A percentile compares a stretch with the other conserved stretches of the same genome.
Evolutionary conservation across 176 grass and related monocot species (phyloP).

Genomic region (Guadua angustifolia): DNA sequence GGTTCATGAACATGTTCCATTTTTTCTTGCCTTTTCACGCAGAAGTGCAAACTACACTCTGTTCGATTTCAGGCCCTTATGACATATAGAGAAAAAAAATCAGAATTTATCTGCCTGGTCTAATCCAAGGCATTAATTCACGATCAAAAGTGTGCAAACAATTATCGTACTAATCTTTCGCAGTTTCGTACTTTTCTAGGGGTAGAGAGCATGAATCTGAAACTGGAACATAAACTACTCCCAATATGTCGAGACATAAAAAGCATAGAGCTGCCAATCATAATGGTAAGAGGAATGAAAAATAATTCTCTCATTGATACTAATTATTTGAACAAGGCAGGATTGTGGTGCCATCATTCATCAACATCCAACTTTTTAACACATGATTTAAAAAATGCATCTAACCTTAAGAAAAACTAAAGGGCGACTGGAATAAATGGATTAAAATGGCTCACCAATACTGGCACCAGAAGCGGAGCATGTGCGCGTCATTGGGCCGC

Average conservation of each 20-base stretch:
- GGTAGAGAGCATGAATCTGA: not conserved
- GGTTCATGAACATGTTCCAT: not conserved
- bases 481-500: conserved; percentile 51
- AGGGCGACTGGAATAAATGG: not conserved
- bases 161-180: too few species aligned
- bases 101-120: too few species aligned
- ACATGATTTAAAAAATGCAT: not conserved
- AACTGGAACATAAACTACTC: not conserved
- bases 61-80: too few species aligned
- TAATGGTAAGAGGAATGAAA: conserved; percentile 11
- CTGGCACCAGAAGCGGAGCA: conserved; percentile 94
- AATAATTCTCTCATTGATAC: not conserved
- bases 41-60: not conserved
- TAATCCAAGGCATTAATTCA: too few species aligned
- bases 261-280: not conserved
- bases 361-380: conserved; percentile 42
- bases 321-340: conserved; percentile 7
- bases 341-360: conserved; percentile 22
- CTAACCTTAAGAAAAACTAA: not conserved
- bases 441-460: conserved; percentile 55
- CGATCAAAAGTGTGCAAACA: too few species aligned
- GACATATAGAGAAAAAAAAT: too few species aligned
- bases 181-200: conserved; percentile 13
- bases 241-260: not conserved
- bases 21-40: not conserved